Evolutionary conservation across 768 basidiomycete genomes (phyloP).

Genomic region (Flagelloscypha sp.): DNA sequence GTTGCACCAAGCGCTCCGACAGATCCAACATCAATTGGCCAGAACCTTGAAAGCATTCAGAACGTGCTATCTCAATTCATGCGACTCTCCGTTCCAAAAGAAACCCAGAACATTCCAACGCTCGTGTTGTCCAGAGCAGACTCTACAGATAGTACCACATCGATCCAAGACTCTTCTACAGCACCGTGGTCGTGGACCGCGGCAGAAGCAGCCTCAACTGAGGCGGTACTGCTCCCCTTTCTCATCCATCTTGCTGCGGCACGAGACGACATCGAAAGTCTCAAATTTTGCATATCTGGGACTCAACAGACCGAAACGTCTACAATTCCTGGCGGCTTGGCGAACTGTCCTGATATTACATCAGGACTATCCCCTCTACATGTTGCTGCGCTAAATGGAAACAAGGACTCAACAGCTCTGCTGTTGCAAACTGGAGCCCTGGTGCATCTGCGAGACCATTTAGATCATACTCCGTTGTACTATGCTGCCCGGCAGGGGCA

Average conservation of each 20-base stretch:
- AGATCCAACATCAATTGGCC: slow-evolving; percentile 24
- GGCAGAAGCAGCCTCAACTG: slow-evolving; percentile 62
- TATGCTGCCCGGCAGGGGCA: slow-evolving; percentile 75
- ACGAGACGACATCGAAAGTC: slow-evolving; percentile 53
- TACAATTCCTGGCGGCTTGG: slow-evolving; percentile 56
- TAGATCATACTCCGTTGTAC: slow-evolving; percentile 81
- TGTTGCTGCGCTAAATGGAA: slow-evolving; percentile 66
- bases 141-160: slow-evolving; percentile 24
- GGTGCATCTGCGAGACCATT: slow-evolving; percentile 70
- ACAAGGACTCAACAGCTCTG: slow-evolving; percentile 30
- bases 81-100: slow-evolving; percentile 43
- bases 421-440: slow-evolving; percentile 69
- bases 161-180: slow-evolving; percentile 30
- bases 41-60: slow-evolving; percentile 53
- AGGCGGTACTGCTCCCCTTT: slow-evolving; percentile 66
- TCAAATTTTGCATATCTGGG: slow-evolving; percentile 49
- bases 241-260: slow-evolving; percentile 75
- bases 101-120: slow-evolving; percentile 25
- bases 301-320: slow-evolving; percentile 14
- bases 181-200: slow-evolving; percentile 78
- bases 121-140: too few species aligned
- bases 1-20: slow-evolving; percentile 34
- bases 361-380: slow-evolving; percentile 75
- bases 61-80: slow-evolving; percentile 61
- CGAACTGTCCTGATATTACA: slow-evolving; percentile 63